Conservation (phyloP, 768 basidiomycete genomes). For the Phylloporus sp. region DNA sequence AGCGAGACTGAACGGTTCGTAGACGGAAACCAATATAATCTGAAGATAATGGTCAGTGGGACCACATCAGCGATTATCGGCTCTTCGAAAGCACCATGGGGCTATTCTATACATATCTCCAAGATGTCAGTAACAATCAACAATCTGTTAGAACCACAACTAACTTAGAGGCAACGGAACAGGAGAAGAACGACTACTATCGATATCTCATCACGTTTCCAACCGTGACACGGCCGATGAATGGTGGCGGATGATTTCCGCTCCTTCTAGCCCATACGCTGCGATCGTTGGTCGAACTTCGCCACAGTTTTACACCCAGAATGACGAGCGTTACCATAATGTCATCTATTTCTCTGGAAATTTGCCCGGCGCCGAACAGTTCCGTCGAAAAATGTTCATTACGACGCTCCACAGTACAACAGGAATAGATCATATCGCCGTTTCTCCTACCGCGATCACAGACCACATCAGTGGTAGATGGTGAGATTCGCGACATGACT, state of each 20-base stretch:
- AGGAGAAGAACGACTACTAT: background rate
- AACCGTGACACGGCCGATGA: conserved; percentile 15
- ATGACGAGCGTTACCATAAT: too few relatives aligned
- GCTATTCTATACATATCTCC: background rate
- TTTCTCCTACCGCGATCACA: too few relatives aligned
- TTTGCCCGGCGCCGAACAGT: too few relatives aligned
- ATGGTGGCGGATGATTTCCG: too few relatives aligned
- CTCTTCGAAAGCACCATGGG: background rate
- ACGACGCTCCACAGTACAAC: background rate
- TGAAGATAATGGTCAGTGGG: too few relatives aligned
- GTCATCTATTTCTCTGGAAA: too few relatives aligned
- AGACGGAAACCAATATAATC: background rate
- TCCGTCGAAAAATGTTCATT: background rate
- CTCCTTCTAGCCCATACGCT: too few relatives aligned
- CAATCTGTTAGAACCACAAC: background rate
- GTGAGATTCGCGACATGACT: background rate
- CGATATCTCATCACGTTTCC: conserved; percentile 19
- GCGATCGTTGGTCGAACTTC: too few relatives aligned
- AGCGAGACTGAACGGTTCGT: background rate
- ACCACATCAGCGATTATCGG: too few relatives aligned
- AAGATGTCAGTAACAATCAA: background rate
- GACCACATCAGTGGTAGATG: too few relatives aligned
- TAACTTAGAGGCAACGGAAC: background rate
- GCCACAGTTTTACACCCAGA: too few relatives aligned
- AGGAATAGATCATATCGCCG: too few relatives aligned